These are phyloP conservation scores for Sequoia sempervirens DNA, from an alignment of 75 land plant species.

Conservation along the genomic window DNA sequence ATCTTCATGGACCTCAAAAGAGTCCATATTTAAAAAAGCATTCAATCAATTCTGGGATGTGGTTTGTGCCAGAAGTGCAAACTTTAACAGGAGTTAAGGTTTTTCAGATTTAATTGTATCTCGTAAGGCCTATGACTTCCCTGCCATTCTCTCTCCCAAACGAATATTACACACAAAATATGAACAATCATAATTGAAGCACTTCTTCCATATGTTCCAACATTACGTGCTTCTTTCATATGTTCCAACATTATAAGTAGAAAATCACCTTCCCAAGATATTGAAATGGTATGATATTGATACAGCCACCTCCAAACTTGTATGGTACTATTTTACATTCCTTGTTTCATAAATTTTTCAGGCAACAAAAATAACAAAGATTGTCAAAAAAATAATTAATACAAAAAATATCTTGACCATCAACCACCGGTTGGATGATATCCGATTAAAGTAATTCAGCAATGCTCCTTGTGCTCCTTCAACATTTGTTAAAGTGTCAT, in stretches of 20 bases:
- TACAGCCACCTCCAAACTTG: background rate
- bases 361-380: constrained; percentile 77
- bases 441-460: constrained; percentile 75
- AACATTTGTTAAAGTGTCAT: constrained; percentile 84
- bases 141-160: background rate
- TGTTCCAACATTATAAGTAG: background rate
- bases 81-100: background rate
- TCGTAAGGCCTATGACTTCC: background rate
- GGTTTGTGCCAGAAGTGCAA: background rate
- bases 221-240: background rate
- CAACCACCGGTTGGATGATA: constrained; percentile 94
- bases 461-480: constrained; percentile 88
- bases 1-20: background rate
- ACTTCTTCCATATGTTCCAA: background rate
- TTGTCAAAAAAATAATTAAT: constrained; percentile 72
- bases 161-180: background rate
- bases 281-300: background rate
- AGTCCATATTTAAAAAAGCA: background rate
- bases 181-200: background rate
- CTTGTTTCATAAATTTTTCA: constrained; percentile 5
- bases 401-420: constrained; percentile 94
- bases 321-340: background rate
- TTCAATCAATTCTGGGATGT: background rate
- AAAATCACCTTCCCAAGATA: background rate
- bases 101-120: background rate